These are phyloP conservation scores for Volvox africanus DNA, from an alignment of 139 green algal genomes.

Conservation along the genomic window DNA sequence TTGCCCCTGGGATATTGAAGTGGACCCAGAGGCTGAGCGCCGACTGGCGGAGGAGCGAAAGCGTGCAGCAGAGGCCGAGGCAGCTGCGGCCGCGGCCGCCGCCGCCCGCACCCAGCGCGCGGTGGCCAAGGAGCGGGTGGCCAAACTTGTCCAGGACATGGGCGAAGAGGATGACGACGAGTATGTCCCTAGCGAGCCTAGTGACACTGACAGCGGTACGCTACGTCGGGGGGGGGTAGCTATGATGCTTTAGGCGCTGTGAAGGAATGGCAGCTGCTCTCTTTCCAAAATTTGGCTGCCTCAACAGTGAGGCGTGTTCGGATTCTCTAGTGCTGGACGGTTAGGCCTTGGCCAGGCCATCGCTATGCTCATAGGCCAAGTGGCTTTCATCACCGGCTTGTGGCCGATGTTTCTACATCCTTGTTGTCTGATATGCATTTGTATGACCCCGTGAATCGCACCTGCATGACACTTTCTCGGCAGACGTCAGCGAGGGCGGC, in stretches of 20 bases:
- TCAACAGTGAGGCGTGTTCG: too few species aligned
- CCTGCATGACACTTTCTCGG: too few species aligned
- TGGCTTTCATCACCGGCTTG: too few species aligned
- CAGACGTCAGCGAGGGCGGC: conserved; percentile 38
- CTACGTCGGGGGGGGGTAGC: background rate
- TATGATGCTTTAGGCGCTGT: too few species aligned
- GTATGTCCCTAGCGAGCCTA: conserved; percentile 32
- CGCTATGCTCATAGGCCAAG: too few species aligned
- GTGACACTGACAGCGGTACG: conserved; percentile 30
- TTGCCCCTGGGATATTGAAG: conserved; percentile 88
- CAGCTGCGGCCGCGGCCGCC: conserved; percentile 38
- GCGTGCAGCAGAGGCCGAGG: conserved; percentile 29
- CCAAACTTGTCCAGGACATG: conserved; percentile 47
- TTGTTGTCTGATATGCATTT: too few species aligned
- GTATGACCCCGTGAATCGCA: too few species aligned
- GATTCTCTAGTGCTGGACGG: too few species aligned
- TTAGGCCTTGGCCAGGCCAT: too few species aligned
- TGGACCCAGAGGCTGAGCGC: conserved; percentile 78
- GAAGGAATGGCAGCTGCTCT: too few species aligned
- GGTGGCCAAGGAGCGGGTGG: conserved; percentile 41
- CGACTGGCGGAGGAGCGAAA: conserved; percentile 42
- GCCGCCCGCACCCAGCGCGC: conserved; percentile 53
- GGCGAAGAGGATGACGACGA: conserved; percentile 46
- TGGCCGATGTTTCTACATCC: too few species aligned
- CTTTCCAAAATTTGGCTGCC: background rate